Conservation (phyloP, 495 filamentous ascomycete species). For the Hypoxylon crocopeplum region DNA sequence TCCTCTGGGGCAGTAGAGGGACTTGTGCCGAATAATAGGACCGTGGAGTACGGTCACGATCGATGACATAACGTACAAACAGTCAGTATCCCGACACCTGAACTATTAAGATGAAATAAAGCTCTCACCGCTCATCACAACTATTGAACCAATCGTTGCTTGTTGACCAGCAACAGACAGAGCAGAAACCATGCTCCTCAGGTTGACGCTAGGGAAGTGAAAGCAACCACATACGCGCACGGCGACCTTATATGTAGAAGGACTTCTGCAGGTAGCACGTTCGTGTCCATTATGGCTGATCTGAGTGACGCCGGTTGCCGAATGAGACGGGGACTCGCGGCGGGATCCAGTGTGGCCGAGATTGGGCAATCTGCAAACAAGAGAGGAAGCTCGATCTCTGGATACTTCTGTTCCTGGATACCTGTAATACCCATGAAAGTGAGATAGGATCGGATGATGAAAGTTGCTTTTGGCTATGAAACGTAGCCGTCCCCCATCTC, state of each 20-base stretch:
- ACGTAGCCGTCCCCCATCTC: too few species aligned
- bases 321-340: conserved; percentile 8
- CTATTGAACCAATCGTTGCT: not conserved
- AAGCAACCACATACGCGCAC: too few species aligned
- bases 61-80: too few species aligned
- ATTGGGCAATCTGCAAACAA: conserved; percentile 11
- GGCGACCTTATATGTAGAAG: conserved; percentile 1
- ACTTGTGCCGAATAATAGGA: not conserved
- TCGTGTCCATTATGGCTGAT: not conserved
- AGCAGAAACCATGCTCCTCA: too few species aligned
- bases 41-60: not conserved
- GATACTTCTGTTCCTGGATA: not conserved
- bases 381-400: not conserved
- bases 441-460: not conserved
- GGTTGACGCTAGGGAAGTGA: too few species aligned
- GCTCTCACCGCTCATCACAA: not conserved
- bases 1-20: not conserved
- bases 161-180: too few species aligned
- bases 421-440: not conserved
- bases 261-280: not conserved
- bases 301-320: conserved; percentile 11
- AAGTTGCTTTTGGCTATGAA: not conserved
- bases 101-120: too few species aligned
- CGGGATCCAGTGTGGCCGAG: conserved; percentile 17
- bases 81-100: too few species aligned